Conservation (phyloP, 2,329 filamentous ascomycete genomes). For the Alternaria triticina region DNA sequence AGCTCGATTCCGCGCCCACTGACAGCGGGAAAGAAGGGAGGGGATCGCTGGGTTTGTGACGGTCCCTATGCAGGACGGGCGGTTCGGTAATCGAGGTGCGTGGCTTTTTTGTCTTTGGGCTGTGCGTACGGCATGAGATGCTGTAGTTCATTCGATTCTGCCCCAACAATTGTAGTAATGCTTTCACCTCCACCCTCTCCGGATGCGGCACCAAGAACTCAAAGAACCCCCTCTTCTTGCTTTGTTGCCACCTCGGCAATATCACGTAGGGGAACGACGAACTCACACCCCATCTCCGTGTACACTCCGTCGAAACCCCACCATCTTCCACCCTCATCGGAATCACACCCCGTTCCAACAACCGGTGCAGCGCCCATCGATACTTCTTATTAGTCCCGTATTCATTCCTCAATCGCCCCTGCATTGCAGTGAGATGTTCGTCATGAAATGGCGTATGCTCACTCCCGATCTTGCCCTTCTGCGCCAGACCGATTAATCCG, state of each 20-base stretch:
- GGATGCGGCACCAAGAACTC: slow-evolving; percentile 23
- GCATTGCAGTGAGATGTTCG: background rate
- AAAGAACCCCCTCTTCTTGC: slow-evolving; percentile 20
- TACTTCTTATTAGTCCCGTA: background rate
- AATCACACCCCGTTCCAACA: background rate
- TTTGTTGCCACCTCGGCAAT: background rate
- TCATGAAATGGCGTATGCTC: background rate
- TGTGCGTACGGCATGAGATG: background rate
- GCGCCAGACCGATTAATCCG: background rate
- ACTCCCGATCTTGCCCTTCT: background rate
- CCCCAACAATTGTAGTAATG: background rate
- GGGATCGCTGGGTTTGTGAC: too few relatives aligned
- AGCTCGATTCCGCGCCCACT: slow-evolving; percentile 12
- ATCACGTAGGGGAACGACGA: background rate
- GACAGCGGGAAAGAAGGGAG: slow-evolving; percentile 3
- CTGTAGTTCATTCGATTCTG: background rate
- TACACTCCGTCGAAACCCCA: background rate
- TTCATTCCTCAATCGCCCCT: background rate
- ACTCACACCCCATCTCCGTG: background rate
- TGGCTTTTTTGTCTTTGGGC: background rate
- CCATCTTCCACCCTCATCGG: slow-evolving; percentile 2
- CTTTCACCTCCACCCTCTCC: background rate
- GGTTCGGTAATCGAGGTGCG: too few relatives aligned
- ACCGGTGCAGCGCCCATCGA: background rate
- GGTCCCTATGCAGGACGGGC: too few relatives aligned